phyloP scores from a whole-genome alignment of 2,329 filamentous ascomycete species.

The Beauveria caledonica region DNA sequence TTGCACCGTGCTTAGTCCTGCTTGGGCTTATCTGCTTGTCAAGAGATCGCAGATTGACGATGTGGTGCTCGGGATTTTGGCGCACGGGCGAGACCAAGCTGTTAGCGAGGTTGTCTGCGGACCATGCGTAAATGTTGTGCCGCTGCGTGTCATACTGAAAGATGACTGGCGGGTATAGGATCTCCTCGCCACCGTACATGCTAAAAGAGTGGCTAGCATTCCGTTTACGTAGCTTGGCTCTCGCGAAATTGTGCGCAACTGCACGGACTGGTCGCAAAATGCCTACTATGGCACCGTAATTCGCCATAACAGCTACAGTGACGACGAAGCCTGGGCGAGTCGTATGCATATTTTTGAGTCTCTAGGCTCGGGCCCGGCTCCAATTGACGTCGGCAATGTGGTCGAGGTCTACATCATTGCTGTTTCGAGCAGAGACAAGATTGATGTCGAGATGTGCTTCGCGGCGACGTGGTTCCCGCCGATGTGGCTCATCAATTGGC shows the following conservation, averaged over 20 bases:
- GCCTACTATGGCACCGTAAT: conserved; percentile 38
- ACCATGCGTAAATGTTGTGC: conserved; percentile 54
- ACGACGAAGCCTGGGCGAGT: not conserved
- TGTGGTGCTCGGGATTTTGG: conserved; percentile 5
- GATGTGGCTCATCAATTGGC: conserved; percentile 1
- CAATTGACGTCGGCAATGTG: not conserved
- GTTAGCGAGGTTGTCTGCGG: conserved; percentile 35
- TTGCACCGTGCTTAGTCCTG: not conserved
- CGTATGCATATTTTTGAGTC: conserved; percentile 6
- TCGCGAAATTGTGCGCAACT: conserved; percentile 37
- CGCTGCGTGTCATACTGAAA: conserved; percentile 46
- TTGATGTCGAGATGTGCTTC: conserved; percentile 2
- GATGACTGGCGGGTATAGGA: conserved; percentile 38
- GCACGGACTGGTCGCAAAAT: conserved; percentile 31
- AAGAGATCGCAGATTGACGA: not conserved
- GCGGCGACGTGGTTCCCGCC: conserved; percentile 1
- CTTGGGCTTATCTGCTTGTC: conserved; percentile 4
- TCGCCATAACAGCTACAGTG: conserved; percentile 27
- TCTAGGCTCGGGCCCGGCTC: not conserved
- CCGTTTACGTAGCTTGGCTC: conserved; percentile 41
- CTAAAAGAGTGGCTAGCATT: conserved; percentile 43
- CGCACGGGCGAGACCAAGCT: not conserved
- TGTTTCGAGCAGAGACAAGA: not conserved
- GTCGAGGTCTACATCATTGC: conserved; percentile 6
- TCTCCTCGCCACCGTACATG: conserved; percentile 39